These are phyloP conservation scores for Coleophoma crateriformis DNA, from an alignment of 2,329 filamentous ascomycete genomes.

Conservation along the genomic window DNA sequence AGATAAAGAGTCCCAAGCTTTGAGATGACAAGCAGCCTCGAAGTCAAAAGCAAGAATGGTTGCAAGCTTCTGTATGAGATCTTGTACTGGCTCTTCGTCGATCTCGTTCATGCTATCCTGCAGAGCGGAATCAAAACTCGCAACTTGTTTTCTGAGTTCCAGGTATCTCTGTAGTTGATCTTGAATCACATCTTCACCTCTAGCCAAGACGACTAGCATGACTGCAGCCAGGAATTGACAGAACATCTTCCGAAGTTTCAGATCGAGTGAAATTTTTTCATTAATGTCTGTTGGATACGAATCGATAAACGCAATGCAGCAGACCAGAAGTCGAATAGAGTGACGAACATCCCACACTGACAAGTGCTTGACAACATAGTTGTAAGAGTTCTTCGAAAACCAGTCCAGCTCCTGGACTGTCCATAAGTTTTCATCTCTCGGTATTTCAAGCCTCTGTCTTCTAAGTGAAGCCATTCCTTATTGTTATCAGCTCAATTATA, in stretches of 20 bases:
- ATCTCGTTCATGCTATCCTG: constrained; percentile 33
- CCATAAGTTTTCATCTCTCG: constrained; percentile 35
- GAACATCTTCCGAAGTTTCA: constrained; percentile 56
- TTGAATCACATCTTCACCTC: constrained; percentile 43
- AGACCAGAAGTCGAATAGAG: constrained; percentile 49
- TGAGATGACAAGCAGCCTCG: constrained; percentile 64
- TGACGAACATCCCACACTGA: constrained; percentile 46
- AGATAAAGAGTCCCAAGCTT: constrained; percentile 61
- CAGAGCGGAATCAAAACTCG: constrained; percentile 46
- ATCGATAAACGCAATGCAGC: constrained; percentile 46
- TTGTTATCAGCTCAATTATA: constrained; percentile 2
- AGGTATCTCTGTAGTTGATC: constrained; percentile 56
- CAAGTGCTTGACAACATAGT: constrained; percentile 61
- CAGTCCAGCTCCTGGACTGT: constrained; percentile 66
- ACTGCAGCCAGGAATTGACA: constrained; percentile 64
- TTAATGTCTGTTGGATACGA: constrained; percentile 43
- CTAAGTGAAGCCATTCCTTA: constrained; percentile 36
- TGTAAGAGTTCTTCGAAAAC: constrained; percentile 81
- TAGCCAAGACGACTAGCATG: constrained; percentile 44
- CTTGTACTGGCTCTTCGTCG: constrained; percentile 37
- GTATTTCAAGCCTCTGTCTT: constrained; percentile 14
- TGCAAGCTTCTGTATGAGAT: constrained; percentile 57
- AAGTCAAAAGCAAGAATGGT: constrained; percentile 72
- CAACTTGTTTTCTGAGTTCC: constrained; percentile 52
- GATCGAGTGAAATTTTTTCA: constrained; percentile 35